Conservation (phyloP, 2,329 filamentous ascomycete species). For the Scedosporium boydii region DNA sequence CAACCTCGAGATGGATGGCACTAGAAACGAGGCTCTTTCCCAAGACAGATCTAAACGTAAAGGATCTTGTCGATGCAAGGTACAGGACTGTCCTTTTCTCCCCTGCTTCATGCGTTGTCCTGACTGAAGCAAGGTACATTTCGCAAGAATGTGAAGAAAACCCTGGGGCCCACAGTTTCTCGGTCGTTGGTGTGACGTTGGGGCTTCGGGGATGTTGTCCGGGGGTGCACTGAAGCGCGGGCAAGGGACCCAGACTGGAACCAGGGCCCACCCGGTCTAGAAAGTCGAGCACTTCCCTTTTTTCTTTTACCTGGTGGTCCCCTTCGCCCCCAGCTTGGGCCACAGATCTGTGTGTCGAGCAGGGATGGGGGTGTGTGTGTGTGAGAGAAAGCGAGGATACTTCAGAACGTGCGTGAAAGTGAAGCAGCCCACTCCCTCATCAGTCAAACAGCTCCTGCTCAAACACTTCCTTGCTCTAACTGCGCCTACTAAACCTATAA, state of each 20-base stretch:
- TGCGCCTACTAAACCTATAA: too few species aligned
- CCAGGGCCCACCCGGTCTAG: conserved; percentile 1
- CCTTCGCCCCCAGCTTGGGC: neutral
- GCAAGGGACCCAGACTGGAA: neutral
- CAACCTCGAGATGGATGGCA: too few species aligned
- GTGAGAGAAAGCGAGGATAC: neutral
- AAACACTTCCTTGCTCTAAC: too few species aligned
- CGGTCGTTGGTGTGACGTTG: neutral
- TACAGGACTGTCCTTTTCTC: neutral
- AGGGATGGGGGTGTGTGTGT: neutral
- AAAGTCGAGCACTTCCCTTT: neutral
- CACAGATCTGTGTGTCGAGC: neutral
- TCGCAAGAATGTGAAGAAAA: neutral
- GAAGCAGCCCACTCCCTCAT: too few species aligned
- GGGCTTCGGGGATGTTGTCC: neutral
- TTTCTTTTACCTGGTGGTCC: neutral
- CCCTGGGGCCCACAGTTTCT: neutral
- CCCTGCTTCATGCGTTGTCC: neutral
- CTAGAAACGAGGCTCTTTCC: too few species aligned
- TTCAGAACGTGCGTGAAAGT: neutral
- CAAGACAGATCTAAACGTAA: too few species aligned
- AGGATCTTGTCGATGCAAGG: neutral
- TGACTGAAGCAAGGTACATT: neutral
- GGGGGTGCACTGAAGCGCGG: neutral
- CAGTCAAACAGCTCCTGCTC: too few species aligned